Evolutionary conservation across 306 rosid genomes (phyloP).

Genomic region (Acacia melanoxylon): DNA sequence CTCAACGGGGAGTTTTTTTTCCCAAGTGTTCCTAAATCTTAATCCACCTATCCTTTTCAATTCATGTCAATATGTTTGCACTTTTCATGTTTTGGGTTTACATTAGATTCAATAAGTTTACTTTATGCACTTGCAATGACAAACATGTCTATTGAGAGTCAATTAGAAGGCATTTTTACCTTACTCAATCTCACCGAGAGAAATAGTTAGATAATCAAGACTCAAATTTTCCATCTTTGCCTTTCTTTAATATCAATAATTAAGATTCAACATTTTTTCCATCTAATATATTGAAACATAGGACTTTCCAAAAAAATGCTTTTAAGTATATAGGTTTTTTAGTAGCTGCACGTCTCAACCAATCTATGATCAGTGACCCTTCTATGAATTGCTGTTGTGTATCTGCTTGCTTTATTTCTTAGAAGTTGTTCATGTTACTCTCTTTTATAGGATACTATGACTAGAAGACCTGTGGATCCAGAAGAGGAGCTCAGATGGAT

Average conservation of each 20-base stretch:
- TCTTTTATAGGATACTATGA: slow-evolving; percentile 52
- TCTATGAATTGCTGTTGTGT: not conserved
- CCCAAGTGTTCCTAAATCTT: not conserved
- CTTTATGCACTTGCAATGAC: not conserved
- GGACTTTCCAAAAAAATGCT: not conserved
- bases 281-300: not conserved
- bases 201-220: not conserved
- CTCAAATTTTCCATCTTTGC: not conserved
- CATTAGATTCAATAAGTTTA: not conserved
- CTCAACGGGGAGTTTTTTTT: not conserved
- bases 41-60: not conserved
- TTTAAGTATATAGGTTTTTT: slow-evolving; percentile 9
- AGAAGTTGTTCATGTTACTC: slow-evolving; percentile 21
- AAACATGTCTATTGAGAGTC: not conserved
- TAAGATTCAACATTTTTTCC: not conserved
- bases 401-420: not conserved
- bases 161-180: not conserved
- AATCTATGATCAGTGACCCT: not conserved
- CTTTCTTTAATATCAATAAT: not conserved
- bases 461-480: slow-evolving; percentile 63
- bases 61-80: not conserved
- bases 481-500: slow-evolving; percentile 73
- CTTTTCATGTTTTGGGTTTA: slow-evolving; percentile 4
- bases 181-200: too few species aligned
- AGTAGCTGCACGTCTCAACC: not conserved